Conservation (phyloP, 2,329 filamentous ascomycete species). For the Chlorencoelia australis region DNA sequence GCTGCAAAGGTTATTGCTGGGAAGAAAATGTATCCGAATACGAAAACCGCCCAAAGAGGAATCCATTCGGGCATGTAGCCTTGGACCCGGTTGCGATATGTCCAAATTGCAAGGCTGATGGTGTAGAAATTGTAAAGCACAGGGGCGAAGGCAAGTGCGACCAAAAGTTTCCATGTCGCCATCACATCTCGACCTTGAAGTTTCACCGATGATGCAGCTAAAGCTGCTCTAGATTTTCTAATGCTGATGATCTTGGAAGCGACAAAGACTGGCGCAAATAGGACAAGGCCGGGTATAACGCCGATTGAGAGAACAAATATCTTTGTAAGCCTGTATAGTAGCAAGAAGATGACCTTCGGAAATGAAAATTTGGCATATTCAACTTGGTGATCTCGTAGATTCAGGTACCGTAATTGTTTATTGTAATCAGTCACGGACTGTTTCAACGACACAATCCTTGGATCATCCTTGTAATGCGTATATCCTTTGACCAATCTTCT, state of each 20-base stretch:
- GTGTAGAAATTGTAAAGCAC: constrained; percentile 77
- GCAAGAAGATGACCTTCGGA: constrained; percentile 44
- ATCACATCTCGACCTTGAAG: constrained; percentile 81
- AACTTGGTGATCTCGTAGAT: constrained; percentile 12
- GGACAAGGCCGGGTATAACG: constrained; percentile 72
- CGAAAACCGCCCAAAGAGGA: constrained; percentile 66
- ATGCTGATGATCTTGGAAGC: constrained; percentile 64
- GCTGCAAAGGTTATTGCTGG: constrained; percentile 85
- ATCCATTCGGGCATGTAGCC: constrained; percentile 74
- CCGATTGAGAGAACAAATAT: constrained; percentile 64
- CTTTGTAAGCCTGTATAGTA: constrained; percentile 73
- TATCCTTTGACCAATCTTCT: constrained; percentile 83
- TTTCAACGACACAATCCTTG: constrained; percentile 10
- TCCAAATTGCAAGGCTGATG: constrained; percentile 62
- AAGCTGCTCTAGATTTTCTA: constrained; percentile 69
- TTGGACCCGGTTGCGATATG: constrained; percentile 70
- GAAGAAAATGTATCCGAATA: constrained; percentile 71
- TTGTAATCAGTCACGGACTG: constrained; percentile 40
- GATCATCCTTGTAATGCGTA: constrained; percentile 27
- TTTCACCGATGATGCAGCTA: constrained; percentile 81
- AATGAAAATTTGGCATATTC: constrained; percentile 47
- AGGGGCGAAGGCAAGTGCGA: constrained; percentile 75
- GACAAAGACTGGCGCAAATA: constrained; percentile 83
- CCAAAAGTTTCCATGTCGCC: constrained; percentile 78
- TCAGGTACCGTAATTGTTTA: constrained; percentile 40